These are phyloP conservation scores for Sugiyamaella xylanicola DNA, from an alignment of 1,139 yeast genomes.

Conservation along the genomic window DNA sequence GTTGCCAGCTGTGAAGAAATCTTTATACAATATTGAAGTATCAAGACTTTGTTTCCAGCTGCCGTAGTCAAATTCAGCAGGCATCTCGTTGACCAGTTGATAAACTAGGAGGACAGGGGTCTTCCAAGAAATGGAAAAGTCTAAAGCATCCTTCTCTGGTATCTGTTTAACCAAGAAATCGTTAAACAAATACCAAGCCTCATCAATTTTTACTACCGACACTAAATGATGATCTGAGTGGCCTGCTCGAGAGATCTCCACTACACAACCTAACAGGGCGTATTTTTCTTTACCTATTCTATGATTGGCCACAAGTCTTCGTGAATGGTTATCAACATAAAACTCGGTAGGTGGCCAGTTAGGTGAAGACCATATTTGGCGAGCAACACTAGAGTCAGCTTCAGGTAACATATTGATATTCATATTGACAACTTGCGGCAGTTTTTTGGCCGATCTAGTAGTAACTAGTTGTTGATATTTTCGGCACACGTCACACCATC, in stretches of 20 bases:
- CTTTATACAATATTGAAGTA: conserved; percentile 68
- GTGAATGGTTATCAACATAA: conserved; percentile 22
- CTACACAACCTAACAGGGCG: conserved; percentile 43
- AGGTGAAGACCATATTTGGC: conserved; percentile 25
- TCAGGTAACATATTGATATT: conserved; percentile 6
- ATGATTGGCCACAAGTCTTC: conserved; percentile 21
- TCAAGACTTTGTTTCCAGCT: conserved; percentile 53
- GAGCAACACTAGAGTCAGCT: conserved; percentile 15
- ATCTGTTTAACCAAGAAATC: conserved; percentile 87
- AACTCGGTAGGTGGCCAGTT: conserved; percentile 34
- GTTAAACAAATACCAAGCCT: conserved; percentile 81
- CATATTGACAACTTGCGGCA: conserved; percentile 70
- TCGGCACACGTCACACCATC: conserved; percentile 54
- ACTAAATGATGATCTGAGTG: conserved; percentile 42
- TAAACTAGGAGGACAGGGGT: conserved; percentile 76
- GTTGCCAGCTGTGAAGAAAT: conserved; percentile 72
- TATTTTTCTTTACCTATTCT: conserved; percentile 31
- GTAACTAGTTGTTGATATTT: conserved; percentile 50
- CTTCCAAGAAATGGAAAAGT: conserved; percentile 77
- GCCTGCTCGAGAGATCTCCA: conserved; percentile 41
- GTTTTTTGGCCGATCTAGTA: conserved; percentile 46
- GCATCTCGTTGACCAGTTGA: conserved; percentile 46
- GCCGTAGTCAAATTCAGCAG: conserved; percentile 47
- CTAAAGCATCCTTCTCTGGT: conserved; percentile 66
- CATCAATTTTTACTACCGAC: conserved; percentile 47